phyloP scores from a whole-genome alignment of 2,329 filamentous ascomycete species.

The Ampelomyces quisqualis region DNA sequence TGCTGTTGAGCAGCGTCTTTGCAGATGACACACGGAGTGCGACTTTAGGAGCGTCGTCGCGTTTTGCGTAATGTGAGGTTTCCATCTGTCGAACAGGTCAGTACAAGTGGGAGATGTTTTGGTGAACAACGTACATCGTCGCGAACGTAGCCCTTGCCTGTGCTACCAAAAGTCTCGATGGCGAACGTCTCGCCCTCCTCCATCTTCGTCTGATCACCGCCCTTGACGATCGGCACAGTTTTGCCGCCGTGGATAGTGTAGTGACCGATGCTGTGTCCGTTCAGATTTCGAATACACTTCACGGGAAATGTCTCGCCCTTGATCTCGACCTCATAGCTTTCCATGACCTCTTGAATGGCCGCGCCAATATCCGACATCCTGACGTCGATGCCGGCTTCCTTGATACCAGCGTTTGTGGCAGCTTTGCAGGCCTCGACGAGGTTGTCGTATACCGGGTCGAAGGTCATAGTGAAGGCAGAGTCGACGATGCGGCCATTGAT shows the following conservation, averaged over 20 bases:
- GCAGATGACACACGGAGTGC: constrained; percentile 77
- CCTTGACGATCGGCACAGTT: constrained; percentile 91
- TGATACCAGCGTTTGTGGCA: constrained; percentile 73
- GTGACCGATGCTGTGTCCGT: constrained; percentile 84
- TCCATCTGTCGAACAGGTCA: constrained; percentile 58
- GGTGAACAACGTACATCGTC: constrained; percentile 78
- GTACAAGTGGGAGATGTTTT: not conserved
- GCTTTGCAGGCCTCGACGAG: constrained; percentile 66
- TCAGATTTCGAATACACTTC: constrained; percentile 83
- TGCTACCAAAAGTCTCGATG: constrained; percentile 94
- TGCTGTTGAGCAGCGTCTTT: constrained; percentile 80
- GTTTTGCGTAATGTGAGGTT: constrained; percentile 83
- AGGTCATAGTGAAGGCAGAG: constrained; percentile 69
- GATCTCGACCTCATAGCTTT: constrained; percentile 86
- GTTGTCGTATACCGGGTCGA: constrained; percentile 68
- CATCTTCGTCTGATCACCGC: constrained; percentile 88
- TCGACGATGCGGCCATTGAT: constrained; percentile 71
- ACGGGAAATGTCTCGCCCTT: constrained; percentile 75
- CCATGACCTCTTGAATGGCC: constrained; percentile 86
- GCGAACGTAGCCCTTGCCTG: constrained; percentile 81
- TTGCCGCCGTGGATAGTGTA: constrained; percentile 92
- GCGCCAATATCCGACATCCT: constrained; percentile 83
- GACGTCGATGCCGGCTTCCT: constrained; percentile 88
- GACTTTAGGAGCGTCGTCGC: constrained; percentile 70
- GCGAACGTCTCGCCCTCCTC: constrained; percentile 95